Percentiles rank a stretch among this genome's conserved stretches.
phyloP scores from a whole-genome alignment of 2,329 filamentous ascomycete species.

The Claviceps sp. region DNA sequence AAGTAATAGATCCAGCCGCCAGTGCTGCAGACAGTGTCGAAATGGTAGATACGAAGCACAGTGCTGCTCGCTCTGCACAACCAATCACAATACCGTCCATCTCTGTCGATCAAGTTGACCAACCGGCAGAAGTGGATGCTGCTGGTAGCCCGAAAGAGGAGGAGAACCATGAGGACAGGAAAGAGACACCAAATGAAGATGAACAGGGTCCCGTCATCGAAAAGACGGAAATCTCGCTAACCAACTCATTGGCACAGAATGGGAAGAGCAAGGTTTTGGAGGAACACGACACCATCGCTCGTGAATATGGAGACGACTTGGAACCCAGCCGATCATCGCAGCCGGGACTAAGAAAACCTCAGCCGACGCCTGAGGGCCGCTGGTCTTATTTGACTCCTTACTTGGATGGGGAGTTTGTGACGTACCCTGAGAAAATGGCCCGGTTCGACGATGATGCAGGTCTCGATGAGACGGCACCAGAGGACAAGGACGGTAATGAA shows the following conservation, averaged over 20 bases:
- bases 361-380: constrained; percentile 18
- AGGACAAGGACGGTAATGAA: constrained; percentile 15
- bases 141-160: background rate
- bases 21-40: background rate
- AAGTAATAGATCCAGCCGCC: background rate
- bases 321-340: constrained; percentile 2
- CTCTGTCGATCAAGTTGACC: constrained; percentile 2
- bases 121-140: background rate
- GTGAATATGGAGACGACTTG: background rate
- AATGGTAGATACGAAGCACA: background rate
- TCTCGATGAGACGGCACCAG: constrained; percentile 17
- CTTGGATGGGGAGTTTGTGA: constrained; percentile 23
- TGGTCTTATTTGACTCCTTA: constrained; percentile 29
- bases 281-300: background rate
- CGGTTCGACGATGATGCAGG: constrained; percentile 18
- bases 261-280: background rate
- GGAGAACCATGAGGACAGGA: background rate
- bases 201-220: background rate
- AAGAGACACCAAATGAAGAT: background rate
- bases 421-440: constrained; percentile 25
- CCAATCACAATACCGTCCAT: constrained; percentile 1
- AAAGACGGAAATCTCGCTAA: background rate
- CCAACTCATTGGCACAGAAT: background rate
- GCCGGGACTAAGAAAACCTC: constrained; percentile 11
- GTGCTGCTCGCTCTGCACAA: background rate